Evolutionary conservation across 2,329 filamentous ascomycete genomes (phyloP).

Genomic region (Apiospora sp.): DNA sequence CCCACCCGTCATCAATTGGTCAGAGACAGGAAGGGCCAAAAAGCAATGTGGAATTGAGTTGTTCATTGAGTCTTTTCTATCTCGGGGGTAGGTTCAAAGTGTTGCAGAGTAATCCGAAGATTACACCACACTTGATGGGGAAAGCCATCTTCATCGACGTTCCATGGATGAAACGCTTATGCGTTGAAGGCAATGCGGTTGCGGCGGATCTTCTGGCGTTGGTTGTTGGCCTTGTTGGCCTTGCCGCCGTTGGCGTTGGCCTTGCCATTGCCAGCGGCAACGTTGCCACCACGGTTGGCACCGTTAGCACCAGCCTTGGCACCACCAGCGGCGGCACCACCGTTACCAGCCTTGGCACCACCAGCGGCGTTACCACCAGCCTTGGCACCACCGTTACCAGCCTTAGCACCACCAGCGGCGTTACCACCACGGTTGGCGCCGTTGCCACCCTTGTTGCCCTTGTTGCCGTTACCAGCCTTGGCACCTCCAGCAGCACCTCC

Average conservation of each 20-base stretch:
- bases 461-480: constrained; percentile 15
- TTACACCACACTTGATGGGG: background rate
- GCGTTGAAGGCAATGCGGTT: constrained; percentile 1
- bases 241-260: constrained; percentile 23
- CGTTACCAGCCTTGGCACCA: constrained; percentile 23
- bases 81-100: background rate
- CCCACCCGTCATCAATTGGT: background rate
- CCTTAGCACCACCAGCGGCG: background rate
- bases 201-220: background rate
- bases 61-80: constrained; percentile 4
- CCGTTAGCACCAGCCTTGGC: constrained; percentile 25
- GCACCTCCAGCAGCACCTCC: background rate
- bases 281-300: too few relatives aligned
- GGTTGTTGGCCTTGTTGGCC: constrained; percentile 24
- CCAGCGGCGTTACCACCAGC: constrained; percentile 32
- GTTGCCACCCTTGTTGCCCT: background rate
- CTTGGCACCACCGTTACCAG: constrained; percentile 8
- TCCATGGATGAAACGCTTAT: background rate
- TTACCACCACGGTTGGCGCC: background rate
- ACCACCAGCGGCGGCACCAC: too few relatives aligned
- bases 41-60: background rate
- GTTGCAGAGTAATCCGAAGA: background rate
- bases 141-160: background rate
- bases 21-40: background rate
- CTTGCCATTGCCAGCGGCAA: too few relatives aligned